These are phyloP conservation scores for Tricharina praecox DNA, from an alignment of 495 filamentous ascomycete genomes.

Conservation along the genomic window DNA sequence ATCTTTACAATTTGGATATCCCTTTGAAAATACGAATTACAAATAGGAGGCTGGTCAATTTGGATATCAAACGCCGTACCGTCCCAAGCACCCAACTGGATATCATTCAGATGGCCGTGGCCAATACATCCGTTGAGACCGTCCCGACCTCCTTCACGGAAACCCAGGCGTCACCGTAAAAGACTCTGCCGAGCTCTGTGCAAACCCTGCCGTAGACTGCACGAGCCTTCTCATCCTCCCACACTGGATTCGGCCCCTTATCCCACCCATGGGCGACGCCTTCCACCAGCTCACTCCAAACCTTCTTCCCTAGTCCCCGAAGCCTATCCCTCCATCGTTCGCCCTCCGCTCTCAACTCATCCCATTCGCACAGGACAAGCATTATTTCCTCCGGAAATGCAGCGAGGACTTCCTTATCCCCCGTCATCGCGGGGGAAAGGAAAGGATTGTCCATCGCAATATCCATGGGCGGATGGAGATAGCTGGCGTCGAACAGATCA, in stretches of 20 bases:
- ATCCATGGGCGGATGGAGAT: constrained; percentile 44
- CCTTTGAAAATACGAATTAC: too few relatives aligned
- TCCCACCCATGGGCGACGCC: constrained; percentile 72
- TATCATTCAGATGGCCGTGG: too few relatives aligned
- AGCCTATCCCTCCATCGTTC: constrained; percentile 50
- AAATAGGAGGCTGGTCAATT: too few relatives aligned
- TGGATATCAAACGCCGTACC: too few relatives aligned
- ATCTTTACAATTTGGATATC: too few relatives aligned
- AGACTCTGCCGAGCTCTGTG: constrained; percentile 4
- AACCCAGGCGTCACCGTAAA: not conserved
- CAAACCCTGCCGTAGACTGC: constrained; percentile 17
- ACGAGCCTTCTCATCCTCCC: constrained; percentile 11
- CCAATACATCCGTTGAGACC: not conserved
- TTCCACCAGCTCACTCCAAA: constrained; percentile 53
- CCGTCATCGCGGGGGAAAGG: constrained; percentile 46
- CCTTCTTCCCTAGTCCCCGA: constrained; percentile 39
- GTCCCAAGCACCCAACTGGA: too few relatives aligned
- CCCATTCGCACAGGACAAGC: constrained; percentile 74
- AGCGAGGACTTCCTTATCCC: constrained; percentile 33
- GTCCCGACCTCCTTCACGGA: not conserved
- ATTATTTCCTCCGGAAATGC: constrained; percentile 46
- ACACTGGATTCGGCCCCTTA: constrained; percentile 60
- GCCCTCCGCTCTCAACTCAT: constrained; percentile 72
- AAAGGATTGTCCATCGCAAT: constrained; percentile 41
- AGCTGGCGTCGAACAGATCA: constrained; percentile 70